Conservation (phyloP, 768 basidiomycete species). For the Leccinum fibrillosum region DNA sequence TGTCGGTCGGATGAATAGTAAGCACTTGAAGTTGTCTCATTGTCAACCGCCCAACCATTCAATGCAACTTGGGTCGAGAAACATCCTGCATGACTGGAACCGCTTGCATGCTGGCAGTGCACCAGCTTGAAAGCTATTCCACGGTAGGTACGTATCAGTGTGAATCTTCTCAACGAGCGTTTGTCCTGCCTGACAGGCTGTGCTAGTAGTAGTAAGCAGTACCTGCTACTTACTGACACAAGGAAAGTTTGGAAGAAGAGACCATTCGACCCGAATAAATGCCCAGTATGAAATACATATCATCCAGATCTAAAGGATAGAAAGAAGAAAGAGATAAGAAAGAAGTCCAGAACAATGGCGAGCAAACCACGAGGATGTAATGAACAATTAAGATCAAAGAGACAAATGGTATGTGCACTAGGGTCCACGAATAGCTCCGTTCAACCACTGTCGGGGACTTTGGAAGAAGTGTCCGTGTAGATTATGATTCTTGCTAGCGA, state of each 20-base stretch:
- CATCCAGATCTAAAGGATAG: constrained; percentile 1
- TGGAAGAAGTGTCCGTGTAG: neutral
- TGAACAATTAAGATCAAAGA: neutral
- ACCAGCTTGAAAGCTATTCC: neutral
- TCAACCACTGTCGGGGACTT: neutral
- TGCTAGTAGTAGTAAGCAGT: neutral
- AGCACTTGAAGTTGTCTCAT: neutral
- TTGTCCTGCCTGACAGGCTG: neutral
- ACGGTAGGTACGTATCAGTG: neutral
- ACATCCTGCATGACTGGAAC: too few species aligned
- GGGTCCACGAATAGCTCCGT: neutral
- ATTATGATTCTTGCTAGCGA: constrained; percentile 14
- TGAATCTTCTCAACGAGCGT: neutral
- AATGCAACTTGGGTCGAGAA: too few species aligned
- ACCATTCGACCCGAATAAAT: neutral
- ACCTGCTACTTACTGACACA: neutral
- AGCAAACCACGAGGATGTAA: neutral
- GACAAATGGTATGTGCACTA: constrained; percentile 4
- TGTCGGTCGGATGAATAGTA: neutral
- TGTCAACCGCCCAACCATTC: too few species aligned
- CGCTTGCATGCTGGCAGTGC: neutral
- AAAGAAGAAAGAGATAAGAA: neutral
- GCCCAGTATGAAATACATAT: neutral
- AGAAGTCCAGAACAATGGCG: neutral
- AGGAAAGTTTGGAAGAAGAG: neutral